Conservation (phyloP, 2,329 filamentous ascomycete species). For the Amesomyces nigricolor region DNA sequence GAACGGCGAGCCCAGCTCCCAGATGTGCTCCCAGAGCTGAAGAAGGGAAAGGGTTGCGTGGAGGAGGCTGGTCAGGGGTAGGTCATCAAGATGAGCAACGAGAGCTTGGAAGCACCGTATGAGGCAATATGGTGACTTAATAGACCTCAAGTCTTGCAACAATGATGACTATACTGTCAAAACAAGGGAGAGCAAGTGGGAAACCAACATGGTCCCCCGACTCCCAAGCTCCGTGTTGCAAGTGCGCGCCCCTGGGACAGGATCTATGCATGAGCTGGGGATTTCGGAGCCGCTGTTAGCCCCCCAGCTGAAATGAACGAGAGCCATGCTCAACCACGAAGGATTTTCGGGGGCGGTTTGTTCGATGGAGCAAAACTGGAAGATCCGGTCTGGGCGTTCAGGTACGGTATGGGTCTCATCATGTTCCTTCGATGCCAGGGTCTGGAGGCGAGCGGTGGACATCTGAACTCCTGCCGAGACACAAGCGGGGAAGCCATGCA, state of each 20-base stretch:
- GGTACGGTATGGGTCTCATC: constrained; percentile 23
- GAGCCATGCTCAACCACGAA: too few relatives aligned
- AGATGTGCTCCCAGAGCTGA: constrained; percentile 25
- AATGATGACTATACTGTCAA: not conserved
- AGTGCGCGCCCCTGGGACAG: constrained; percentile 1
- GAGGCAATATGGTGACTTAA: constrained; percentile 21
- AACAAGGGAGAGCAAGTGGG: constrained; percentile 4
- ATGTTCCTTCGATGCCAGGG: constrained; percentile 23
- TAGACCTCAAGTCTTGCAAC: constrained; percentile 7
- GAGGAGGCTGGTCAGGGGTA: constrained; percentile 11
- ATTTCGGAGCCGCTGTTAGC: constrained; percentile 1
- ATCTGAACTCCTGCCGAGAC: not conserved
- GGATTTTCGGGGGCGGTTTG: too few relatives aligned
- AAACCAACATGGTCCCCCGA: not conserved
- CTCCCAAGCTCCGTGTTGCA: constrained; percentile 6
- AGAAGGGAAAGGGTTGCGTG: constrained; percentile 12
- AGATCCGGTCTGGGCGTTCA: constrained; percentile 3
- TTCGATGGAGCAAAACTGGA: not conserved
- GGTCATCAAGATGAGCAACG: constrained; percentile 24
- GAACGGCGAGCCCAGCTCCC: constrained; percentile 47
- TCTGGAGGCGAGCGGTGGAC: constrained; percentile 25
- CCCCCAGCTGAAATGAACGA: not conserved
- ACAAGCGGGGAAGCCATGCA: constrained; percentile 15
- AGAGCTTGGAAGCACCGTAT: constrained; percentile 15
- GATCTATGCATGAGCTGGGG: constrained; percentile 8